phyloP scores from a whole-genome alignment of 1,284 basidiomycete genomes.

The Sporisorium iseilematis-ciliati region DNA sequence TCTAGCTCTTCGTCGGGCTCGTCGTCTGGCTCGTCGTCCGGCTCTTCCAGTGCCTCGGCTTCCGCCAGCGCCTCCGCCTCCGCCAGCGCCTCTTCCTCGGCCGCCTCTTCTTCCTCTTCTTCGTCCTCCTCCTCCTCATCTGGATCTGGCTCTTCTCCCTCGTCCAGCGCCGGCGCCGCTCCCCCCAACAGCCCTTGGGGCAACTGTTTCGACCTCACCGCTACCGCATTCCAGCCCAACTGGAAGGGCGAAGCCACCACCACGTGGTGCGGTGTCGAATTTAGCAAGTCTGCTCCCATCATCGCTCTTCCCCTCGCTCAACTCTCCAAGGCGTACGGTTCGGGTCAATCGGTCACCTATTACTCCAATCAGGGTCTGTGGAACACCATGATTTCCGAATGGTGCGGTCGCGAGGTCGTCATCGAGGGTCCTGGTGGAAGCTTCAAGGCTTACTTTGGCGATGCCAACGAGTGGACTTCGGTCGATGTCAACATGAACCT shows the following conservation, averaged over 20 bases:
- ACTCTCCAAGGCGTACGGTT: conserved; percentile 43
- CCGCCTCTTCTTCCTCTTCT: conserved; percentile 16
- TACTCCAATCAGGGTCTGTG: conserved; percentile 45
- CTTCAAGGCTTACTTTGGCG: conserved; percentile 51
- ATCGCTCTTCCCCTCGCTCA: conserved; percentile 42
- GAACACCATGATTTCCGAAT: conserved; percentile 38
- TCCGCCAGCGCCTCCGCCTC: neutral
- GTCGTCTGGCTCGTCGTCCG: neutral
- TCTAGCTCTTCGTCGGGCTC: conserved; percentile 8
- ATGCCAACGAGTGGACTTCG: conserved; percentile 48
- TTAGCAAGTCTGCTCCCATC: conserved; percentile 46
- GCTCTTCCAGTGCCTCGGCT: neutral
- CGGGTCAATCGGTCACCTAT: conserved; percentile 34
- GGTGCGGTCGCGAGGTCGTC: conserved; percentile 46
- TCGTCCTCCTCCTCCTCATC: conserved; percentile 18
- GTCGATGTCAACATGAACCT: conserved; percentile 51
- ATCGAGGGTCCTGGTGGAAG: conserved; percentile 40
- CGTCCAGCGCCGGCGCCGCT: conserved; percentile 26
- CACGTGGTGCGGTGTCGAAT: conserved; percentile 51
- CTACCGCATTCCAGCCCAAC: conserved; percentile 49
- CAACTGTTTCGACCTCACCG: conserved; percentile 48
- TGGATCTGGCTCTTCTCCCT: conserved; percentile 10
- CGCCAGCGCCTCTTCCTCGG: conserved; percentile 1
- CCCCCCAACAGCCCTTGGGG: conserved; percentile 51
- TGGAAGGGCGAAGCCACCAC: conserved; percentile 54